A percentile compares a stretch with the other conserved stretches of the same genome.
These are phyloP conservation scores for Fusarium miscanthi DNA, from an alignment of 2,329 filamentous ascomycete genomes.

Conservation along the genomic window DNA sequence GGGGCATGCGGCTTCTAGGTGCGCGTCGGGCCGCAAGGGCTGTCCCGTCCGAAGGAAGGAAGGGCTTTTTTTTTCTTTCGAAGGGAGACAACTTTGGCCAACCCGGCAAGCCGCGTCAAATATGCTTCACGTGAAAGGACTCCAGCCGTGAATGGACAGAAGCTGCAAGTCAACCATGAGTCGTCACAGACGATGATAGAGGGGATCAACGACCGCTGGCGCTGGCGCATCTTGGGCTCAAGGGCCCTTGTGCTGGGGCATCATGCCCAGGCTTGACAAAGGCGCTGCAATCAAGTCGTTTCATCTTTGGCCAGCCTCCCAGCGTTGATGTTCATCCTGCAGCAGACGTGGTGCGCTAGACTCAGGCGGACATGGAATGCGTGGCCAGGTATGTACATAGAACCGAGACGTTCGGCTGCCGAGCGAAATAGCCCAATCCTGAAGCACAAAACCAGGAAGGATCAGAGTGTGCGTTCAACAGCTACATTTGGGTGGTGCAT, in stretches of 20 bases:
- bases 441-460: not conserved
- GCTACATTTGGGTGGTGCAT: not conserved
- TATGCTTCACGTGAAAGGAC: constrained; percentile 41
- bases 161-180: constrained; percentile 2
- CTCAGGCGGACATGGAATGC: constrained; percentile 9
- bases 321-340: constrained; percentile 12
- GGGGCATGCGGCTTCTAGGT: constrained; percentile 40
- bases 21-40: constrained; percentile 47
- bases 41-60: constrained; percentile 42
- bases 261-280: constrained; percentile 3
- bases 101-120: constrained; percentile 44
- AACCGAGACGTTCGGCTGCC: not conserved
- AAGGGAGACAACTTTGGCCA: constrained; percentile 37
- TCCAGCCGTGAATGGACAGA: constrained; percentile 4
- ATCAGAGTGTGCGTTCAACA: too few species aligned
- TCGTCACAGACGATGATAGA: not conserved
- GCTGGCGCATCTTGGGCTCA: not conserved
- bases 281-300: constrained; percentile 1
- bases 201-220: not conserved
- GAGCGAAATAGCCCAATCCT: not conserved
- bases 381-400: constrained; percentile 3
- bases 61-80: constrained; percentile 17
- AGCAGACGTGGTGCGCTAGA: constrained; percentile 16
- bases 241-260: not conserved
- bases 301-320: constrained; percentile 17